phyloP scores from a whole-genome alignment of 192 early-diverging fungal genomes.

The Pecoramyces ruminantium region DNA sequence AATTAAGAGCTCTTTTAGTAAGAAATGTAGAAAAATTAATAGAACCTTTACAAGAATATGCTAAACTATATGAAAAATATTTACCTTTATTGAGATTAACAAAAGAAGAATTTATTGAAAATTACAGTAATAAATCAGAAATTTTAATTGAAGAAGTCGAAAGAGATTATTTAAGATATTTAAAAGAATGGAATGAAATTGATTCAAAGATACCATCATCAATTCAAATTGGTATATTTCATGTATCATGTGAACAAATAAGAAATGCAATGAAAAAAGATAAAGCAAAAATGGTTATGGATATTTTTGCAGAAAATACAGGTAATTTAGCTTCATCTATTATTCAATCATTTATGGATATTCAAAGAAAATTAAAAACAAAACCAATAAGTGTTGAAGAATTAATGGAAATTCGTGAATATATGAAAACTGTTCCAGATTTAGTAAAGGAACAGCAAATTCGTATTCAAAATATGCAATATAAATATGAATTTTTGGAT shows the following conservation, averaged over 20 bases:
- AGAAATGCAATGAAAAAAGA: conserved; percentile 31
- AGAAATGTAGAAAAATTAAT: conserved; percentile 16
- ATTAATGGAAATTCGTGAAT: conserved; percentile 33
- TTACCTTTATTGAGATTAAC: conserved; percentile 3
- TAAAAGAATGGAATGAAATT: conserved; percentile 35
- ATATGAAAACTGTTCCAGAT: conserved; percentile 36
- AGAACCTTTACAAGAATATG: conserved; percentile 20
- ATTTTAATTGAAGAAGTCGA: conserved; percentile 38
- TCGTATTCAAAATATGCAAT: conserved; percentile 28
- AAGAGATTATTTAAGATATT: conserved; percentile 20
- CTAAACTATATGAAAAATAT: conserved; percentile 28
- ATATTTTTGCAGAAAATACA: conserved; percentile 19
- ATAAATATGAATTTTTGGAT: conserved; percentile 35
- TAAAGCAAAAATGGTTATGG: conserved; percentile 28
- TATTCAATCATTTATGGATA: conserved; percentile 16
- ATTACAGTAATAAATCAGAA: conserved; percentile 21
- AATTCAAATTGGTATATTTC: conserved; percentile 32
- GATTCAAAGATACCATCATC: conserved; percentile 39
- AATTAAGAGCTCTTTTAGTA: conserved; percentile 11
- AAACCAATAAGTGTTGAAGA: conserved; percentile 39
- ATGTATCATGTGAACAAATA: conserved; percentile 34
- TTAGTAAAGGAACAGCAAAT: conserved; percentile 14
- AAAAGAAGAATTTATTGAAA: conserved; percentile 15
- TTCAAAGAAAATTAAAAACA: conserved; percentile 28
- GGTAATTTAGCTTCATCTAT: conserved; percentile 21